Evolutionary conservation across 75 land plant genomes (phyloP), one percentile per base, ranked within the genome.

Genomic region (Cryptomeria japonica): DNA sequence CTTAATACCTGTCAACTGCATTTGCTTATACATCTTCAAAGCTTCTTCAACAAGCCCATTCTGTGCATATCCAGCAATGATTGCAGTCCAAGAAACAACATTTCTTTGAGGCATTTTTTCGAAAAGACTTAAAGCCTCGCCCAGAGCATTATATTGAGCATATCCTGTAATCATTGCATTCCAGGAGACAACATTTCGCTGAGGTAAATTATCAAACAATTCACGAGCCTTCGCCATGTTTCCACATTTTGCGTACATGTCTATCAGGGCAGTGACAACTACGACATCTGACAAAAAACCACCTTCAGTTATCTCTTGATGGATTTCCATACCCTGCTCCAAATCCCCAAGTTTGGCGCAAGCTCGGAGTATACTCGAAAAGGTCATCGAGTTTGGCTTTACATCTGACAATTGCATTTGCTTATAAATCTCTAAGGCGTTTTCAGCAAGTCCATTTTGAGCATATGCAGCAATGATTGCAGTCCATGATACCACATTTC

Each of bases 401-500:
- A 88, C 38, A 25, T 49, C 89, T 25, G 51, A 44, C 41, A n/a
- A 4, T 41, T 58, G 77, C 89, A 88, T 88, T 19, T 58, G 82
- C n/a, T 28, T 64, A 64, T 94, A 95, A 64, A 95, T 58, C 14
- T 16, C 44, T 22, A 90, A 89, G 14, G 94, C 93, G 47, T 91
- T 82, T 38, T 44, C 86, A 32, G 39, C 44, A 75, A 72, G 47
- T 28, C 87, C 87, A 72, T 80, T 87, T 86, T 87, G 46, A 13
- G 87, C 87, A 87, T 37, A 87, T 87, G 34, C 87, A 18, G 87
- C 18, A n/a, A 87, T 73, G 38, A 87, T 80, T 19, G 34, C 42
- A 0, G 34, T 72, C 51, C 80, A 87, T 3, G 87, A 70, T 10
- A 80, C 86, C 14, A 68, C 80, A 37, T 87, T 42, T 32, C 70